A percentile compares a stretch with the other conserved stretches of the same genome.
phyloP scores from a whole-genome alignment of 305 asterid genomes.

The Plantago coronopus region DNA sequence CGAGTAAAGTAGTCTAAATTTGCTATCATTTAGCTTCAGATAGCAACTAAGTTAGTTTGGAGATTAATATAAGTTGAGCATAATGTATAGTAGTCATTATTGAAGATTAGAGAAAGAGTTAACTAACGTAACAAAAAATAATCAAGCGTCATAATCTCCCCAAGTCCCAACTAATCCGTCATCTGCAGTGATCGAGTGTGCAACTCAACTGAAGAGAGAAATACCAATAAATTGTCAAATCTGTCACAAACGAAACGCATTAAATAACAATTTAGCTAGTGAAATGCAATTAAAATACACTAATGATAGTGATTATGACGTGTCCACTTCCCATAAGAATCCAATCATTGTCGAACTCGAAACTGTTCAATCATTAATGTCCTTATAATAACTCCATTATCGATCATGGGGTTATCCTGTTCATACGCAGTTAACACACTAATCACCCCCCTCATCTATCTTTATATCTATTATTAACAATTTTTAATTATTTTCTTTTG shows the following conservation, averaged over 20 bases:
- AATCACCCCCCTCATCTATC: neutral
- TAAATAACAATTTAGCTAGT: neutral
- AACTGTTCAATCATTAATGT: constrained; percentile 20
- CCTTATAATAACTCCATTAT: constrained; percentile 7
- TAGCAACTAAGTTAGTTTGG: neutral
- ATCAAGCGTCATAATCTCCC: constrained; percentile 19
- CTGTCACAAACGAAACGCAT: neutral
- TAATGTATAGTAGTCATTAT: constrained; percentile 4
- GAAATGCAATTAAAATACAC: neutral
- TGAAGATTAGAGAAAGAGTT: neutral
- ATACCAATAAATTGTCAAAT: constrained; percentile 16
- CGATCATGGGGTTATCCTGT: constrained; percentile 16
- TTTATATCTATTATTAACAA: neutral
- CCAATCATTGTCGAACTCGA: constrained; percentile 26
- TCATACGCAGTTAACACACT: constrained; percentile 1
- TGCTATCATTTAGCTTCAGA: constrained; percentile 12
- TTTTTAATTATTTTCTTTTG: neutral
- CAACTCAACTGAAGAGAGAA: constrained; percentile 14
- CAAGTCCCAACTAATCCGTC: constrained; percentile 19
- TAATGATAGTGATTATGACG: constrained; percentile 21
- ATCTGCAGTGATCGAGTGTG: constrained; percentile 15
- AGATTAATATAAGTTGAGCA: neutral
- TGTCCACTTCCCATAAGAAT: constrained; percentile 21
- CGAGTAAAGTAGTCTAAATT: neutral
- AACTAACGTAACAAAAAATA: neutral